phyloP scores from a whole-genome alignment of 345 rosid species.

The Atalantia buxifolia region DNA sequence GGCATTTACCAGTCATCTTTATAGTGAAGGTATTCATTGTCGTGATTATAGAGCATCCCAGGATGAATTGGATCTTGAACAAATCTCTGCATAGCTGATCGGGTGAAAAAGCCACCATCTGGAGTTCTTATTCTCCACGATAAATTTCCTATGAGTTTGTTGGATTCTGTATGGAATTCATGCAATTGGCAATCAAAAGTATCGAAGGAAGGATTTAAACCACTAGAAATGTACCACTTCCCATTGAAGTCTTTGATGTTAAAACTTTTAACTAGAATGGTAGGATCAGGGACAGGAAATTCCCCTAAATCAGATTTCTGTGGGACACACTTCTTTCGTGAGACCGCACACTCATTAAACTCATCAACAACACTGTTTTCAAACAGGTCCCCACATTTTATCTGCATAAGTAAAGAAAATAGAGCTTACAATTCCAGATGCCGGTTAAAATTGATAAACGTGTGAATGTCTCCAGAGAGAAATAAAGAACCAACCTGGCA shows the following conservation, averaged over 20 bases:
- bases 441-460: neutral
- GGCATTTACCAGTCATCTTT: slow-evolving; percentile 86
- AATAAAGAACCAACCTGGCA: slow-evolving; percentile 67
- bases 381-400: slow-evolving; percentile 92
- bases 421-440: neutral
- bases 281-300: slow-evolving; percentile 79
- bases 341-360: slow-evolving; percentile 91
- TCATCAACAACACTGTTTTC: slow-evolving; percentile 83
- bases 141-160: slow-evolving; percentile 72
- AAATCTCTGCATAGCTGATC: slow-evolving; percentile 63
- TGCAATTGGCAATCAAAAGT: slow-evolving; percentile 83
- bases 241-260: slow-evolving; percentile 71
- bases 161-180: slow-evolving; percentile 69
- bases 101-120: slow-evolving; percentile 74
- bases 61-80: slow-evolving; percentile 77
- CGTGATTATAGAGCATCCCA: slow-evolving; percentile 76
- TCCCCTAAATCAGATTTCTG: slow-evolving; percentile 83
- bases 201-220: slow-evolving; percentile 91
- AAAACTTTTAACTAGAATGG: slow-evolving; percentile 67
- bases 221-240: slow-evolving; percentile 88
- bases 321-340: slow-evolving; percentile 91
- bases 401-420: slow-evolving; percentile 36
- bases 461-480: neutral
- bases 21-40: slow-evolving; percentile 91
- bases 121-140: slow-evolving; percentile 81